These are phyloP conservation scores for Carex pumila DNA, from an alignment of 176 grass and related monocot genomes.

Conservation along the genomic window DNA sequence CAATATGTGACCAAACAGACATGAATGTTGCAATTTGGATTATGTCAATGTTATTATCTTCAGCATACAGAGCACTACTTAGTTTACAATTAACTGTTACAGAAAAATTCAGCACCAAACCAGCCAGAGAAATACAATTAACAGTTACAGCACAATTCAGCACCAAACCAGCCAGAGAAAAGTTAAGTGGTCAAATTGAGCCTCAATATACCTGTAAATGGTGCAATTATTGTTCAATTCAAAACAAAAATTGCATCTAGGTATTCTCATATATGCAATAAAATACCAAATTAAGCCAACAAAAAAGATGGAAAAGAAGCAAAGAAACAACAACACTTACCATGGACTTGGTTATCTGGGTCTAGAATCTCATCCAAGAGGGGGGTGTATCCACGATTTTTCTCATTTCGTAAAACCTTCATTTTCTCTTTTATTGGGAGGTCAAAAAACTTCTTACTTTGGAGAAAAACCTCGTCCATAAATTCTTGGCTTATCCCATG, in stretches of 20 bases:
- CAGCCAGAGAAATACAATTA: not conserved
- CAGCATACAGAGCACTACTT: not conserved
- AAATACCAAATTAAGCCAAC: not conserved
- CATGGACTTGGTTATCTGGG: slow-evolving; percentile 84
- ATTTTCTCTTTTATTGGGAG: slow-evolving; percentile 75
- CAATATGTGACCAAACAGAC: not conserved
- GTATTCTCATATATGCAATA: not conserved
- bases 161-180: not conserved
- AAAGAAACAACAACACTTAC: slow-evolving; percentile 23
- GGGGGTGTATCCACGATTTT: slow-evolving; percentile 85
- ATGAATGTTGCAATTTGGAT: not conserved
- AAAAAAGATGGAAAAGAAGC: not conserved
- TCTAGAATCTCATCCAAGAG: slow-evolving; percentile 77
- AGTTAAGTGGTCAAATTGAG: not conserved
- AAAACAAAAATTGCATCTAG: not conserved
- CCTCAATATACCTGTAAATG: not conserved
- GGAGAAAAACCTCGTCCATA: slow-evolving; percentile 71
- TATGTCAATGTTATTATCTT: not conserved
- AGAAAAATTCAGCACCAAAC: not conserved
- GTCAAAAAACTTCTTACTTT: slow-evolving; percentile 87
- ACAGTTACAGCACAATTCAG: not conserved
- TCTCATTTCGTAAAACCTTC: slow-evolving; percentile 68
- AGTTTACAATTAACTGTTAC: not conserved
- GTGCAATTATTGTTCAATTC: not conserved
- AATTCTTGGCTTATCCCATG: slow-evolving; percentile 85